These are phyloP conservation scores for Ligustrum vulgare DNA, from an alignment of 257 asterid species.

Conservation along the genomic window DNA sequence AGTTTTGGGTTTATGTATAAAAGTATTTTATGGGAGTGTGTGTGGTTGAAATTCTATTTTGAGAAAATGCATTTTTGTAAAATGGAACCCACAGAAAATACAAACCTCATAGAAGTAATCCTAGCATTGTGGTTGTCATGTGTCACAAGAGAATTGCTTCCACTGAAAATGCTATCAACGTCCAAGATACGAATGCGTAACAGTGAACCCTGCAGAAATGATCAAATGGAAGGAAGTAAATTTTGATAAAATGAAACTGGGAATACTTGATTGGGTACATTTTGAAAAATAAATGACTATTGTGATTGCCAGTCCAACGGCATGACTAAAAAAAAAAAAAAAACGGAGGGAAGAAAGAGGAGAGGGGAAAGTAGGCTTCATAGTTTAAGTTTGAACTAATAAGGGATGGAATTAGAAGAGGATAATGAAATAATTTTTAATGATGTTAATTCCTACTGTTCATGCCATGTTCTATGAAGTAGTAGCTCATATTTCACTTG, in stretches of 20 bases:
- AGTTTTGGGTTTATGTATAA: no score
- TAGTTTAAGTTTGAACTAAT: background rate
- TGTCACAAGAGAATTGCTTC: slow-evolving; percentile 24
- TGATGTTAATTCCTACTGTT: background rate
- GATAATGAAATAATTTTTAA: background rate
- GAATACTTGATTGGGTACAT: slow-evolving; percentile 2
- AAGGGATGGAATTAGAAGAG: background rate
- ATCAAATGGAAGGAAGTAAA: slow-evolving; percentile 17
- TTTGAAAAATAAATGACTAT: background rate
- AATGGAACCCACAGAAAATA: background rate
- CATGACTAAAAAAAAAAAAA: background rate
- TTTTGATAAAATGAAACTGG: slow-evolving; percentile 4
- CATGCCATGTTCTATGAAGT: background rate
- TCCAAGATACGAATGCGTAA: slow-evolving; percentile 30
- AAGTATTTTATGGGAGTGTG: no score
- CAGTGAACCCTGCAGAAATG: slow-evolving; percentile 54
- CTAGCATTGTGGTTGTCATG: slow-evolving; percentile 62
- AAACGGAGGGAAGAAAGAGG: background rate
- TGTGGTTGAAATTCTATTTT: no score
- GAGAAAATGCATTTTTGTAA: no score
- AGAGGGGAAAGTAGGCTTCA: background rate
- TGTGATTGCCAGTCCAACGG: background rate
- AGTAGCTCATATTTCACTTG: slow-evolving; percentile 2
- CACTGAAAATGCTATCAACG: slow-evolving; percentile 31
- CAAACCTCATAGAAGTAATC: slow-evolving; percentile 75